phyloP scores from a whole-genome alignment of 805 yeast genomes.

The Metschnikowia sp. region DNA sequence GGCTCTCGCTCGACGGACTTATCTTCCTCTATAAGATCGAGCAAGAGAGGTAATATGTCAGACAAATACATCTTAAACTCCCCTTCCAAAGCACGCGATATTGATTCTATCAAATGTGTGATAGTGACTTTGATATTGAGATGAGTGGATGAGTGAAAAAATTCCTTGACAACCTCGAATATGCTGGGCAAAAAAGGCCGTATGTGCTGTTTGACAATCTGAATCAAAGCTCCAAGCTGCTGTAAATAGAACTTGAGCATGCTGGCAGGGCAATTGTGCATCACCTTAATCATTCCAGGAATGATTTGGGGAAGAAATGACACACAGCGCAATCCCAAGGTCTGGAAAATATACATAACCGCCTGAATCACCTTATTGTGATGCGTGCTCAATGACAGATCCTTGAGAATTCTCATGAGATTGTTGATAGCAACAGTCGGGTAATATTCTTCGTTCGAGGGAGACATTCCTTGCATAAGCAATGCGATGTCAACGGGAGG shows the following conservation, averaged over 20 bases:
- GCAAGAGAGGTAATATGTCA: conserved; percentile 67
- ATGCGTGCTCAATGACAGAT: conserved; percentile 77
- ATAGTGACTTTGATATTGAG: conserved; percentile 71
- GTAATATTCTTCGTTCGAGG: conserved; percentile 87
- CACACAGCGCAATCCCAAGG: conserved; percentile 84
- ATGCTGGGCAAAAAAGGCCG: conserved; percentile 77
- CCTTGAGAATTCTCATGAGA: conserved; percentile 77
- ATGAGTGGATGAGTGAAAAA: conserved; percentile 48
- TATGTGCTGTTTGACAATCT: conserved; percentile 85
- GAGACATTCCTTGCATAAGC: conserved; percentile 91
- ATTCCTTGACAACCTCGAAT: conserved; percentile 71
- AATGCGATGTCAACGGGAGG: conserved; percentile 89
- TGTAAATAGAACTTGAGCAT: conserved; percentile 86
- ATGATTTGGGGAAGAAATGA: conserved; percentile 84
- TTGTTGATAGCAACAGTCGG: conserved; percentile 93
- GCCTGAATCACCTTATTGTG: conserved; percentile 95
- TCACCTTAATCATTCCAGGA: conserved; percentile 81
- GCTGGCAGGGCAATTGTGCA: conserved; percentile 75
- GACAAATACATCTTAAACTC: conserved; percentile 87
- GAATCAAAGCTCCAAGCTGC: conserved; percentile 74
- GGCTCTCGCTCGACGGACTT: conserved; percentile 58
- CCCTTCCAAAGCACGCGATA: conserved; percentile 83
- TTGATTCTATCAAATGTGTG: conserved; percentile 74
- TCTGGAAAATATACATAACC: conserved; percentile 83
- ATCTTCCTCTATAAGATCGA: conserved; percentile 74